phyloP scores from a whole-genome alignment of 352 stramenopile genomes.

The Pythium sp. region DNA sequence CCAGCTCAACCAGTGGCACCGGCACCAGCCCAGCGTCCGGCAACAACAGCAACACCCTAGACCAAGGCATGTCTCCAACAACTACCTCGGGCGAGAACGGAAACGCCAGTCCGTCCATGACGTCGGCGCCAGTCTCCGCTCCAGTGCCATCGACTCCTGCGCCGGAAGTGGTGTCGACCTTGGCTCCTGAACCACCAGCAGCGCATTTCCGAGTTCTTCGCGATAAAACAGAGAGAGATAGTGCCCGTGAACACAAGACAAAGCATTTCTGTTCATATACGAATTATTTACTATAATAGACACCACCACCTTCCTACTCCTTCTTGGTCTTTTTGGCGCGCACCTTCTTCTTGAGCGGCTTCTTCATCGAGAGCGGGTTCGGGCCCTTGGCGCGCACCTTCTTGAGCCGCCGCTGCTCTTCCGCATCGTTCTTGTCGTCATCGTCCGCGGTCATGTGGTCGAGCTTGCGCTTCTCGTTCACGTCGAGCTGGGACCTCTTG shows the following conservation, averaged over 20 bases:
- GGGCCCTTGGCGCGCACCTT: slow-evolving; percentile 64
- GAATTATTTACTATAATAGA: not conserved
- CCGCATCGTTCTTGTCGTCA: slow-evolving; percentile 8
- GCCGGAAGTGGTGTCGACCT: too few relatives aligned
- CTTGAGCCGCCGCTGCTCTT: slow-evolving; percentile 32
- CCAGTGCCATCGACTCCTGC: too few relatives aligned
- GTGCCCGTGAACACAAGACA: not conserved
- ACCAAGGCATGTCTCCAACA: too few relatives aligned
- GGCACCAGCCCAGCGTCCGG: too few relatives aligned
- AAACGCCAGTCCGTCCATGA: too few relatives aligned
- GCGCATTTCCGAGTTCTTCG: too few relatives aligned
- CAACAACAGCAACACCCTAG: too few relatives aligned
- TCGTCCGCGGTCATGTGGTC: slow-evolving; percentile 36
- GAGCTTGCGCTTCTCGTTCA: slow-evolving; percentile 77
- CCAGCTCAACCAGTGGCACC: too few relatives aligned
- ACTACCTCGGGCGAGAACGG: too few relatives aligned
- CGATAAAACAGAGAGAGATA: too few relatives aligned
- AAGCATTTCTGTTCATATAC: slow-evolving; percentile 1
- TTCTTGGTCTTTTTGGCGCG: slow-evolving; percentile 73
- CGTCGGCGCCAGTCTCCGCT: too few relatives aligned
- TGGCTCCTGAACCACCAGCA: too few relatives aligned
- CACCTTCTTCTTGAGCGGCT: slow-evolving; percentile 73
- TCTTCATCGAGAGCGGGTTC: slow-evolving; percentile 80
- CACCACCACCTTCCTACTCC: slow-evolving; percentile 1
- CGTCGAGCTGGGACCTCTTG: slow-evolving; percentile 65